Base-by-base conservation (phyloP, 805 yeast species). In the Teunomyces funiuensis region DNA sequence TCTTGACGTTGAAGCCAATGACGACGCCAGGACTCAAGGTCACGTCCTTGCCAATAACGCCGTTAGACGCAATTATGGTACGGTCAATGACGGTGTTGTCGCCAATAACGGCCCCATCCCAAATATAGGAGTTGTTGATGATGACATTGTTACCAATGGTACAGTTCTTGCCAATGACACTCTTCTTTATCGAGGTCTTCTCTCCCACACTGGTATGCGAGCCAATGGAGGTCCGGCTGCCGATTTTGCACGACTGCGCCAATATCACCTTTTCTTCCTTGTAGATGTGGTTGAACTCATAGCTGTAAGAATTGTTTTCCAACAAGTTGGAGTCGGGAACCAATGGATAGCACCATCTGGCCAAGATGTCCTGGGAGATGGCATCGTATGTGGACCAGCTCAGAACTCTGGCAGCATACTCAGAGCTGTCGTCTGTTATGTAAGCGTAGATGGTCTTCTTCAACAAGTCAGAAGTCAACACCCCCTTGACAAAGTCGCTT, bases 321-420 rank as follows among this genome's bases (percentile, higher is more conserved):
- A 82, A 64, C 50, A 86, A 66, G 60, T 91, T 90, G 41, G 89
- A 72, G 50, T 91, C 98, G 2, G 96, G 91, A 13, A 83, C 88
- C 41, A 91, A 69, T 18, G 99, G 99, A 56, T 88, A 91, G 45
- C 91, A 77, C 88, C 96, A 93, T 58, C 98, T 80, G 16, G 89
- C 88, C 40, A 93, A 69, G 29, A 90, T 79, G 60, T 93, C 98
- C 62, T 87, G 93, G 11, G 95, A 79, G 11, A 93, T 81, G 8
- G 96, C 90, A 59, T 85, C 91, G 62, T 90, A 93, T 0, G 98
- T 88, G 57, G 87, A 87, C 83, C 93, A 84, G 58, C 91, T 85
- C 57, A 90, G 95, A n/a, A 88, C 98, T 58, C 99, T 79, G 1
- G 96, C 93, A 20, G 96, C 96, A 57, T 89, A 90, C 47, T 67